A percentile compares a stretch with the other conserved stretches of the same genome.
Conservation (phyloP, 1,284 basidiomycete genomes). For the Marasmius fiardii region DNA sequence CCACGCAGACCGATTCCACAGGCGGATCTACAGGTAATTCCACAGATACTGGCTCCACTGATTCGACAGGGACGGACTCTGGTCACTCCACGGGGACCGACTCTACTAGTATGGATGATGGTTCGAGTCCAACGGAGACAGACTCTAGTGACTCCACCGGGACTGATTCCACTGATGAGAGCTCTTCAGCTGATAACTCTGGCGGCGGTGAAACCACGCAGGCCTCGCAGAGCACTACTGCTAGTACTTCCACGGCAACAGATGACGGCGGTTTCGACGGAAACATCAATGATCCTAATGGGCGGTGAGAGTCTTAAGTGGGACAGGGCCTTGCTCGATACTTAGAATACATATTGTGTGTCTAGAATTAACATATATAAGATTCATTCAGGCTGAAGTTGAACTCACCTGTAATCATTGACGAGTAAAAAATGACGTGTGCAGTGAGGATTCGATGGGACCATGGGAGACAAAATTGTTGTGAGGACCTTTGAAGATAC, state of each 20-base stretch:
- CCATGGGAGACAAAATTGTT: too few species aligned
- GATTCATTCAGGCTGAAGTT: too few species aligned
- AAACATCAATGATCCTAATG: slow-evolving; percentile 13
- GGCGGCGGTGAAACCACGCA: background rate
- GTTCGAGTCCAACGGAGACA: background rate
- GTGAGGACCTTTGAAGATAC: too few species aligned
- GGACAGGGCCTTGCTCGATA: background rate
- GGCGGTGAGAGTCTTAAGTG: background rate
- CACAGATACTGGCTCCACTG: background rate
- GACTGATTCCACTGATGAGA: background rate
- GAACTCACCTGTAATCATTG: too few species aligned
- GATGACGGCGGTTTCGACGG: slow-evolving; percentile 3
- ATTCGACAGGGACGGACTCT: background rate
- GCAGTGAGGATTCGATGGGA: too few species aligned
- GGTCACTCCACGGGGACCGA: background rate
- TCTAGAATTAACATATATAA: too few species aligned
- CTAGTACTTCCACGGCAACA: background rate
- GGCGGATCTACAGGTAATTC: background rate
- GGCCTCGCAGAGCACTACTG: background rate
- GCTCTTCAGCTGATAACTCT: background rate
- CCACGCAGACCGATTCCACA: background rate
- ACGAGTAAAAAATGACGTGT: too few species aligned
- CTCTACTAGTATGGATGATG: background rate
- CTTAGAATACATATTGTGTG: too few species aligned
- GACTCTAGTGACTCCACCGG: background rate